Base-by-base conservation (phyloP, 2,329 filamentous ascomycete species). In the Drechslerella dactyloides region DNA sequence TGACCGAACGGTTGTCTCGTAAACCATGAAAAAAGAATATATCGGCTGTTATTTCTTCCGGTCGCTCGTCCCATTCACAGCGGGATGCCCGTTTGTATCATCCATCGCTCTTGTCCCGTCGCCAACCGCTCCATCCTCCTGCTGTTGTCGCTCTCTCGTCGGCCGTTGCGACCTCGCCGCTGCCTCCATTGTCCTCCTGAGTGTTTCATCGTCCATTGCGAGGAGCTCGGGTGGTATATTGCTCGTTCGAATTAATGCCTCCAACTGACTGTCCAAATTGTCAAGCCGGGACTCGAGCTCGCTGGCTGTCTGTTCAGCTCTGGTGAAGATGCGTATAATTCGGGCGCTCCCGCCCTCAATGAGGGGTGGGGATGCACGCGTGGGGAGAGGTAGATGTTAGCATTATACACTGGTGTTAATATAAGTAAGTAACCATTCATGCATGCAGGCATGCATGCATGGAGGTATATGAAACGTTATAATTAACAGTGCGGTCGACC, bases 221-320 rank as follows among this genome's bases (percentile, higher is more conserved):
- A 70, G 59, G 5, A 70, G 21, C 48, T 70, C 66, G 30, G 59
- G 66, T 10, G 66, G 66, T 21, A 70, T 59, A 21, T 70, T 70
- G 54, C 53, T 64, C 17, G 60, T 59, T 6, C 54, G 66, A 17
- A 70, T 54, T 10, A 69, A 10, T n/a, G 57, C 57, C 55, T 69
- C 65, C 17, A 70, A 54, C 19, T 62, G 66, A 30, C 40, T 35
- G 37, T 70, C 66, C 19, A 70, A 51, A 46, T 58, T 70, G 54
- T 70, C 59, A 23, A 70, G 54, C 30, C 66, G 66, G 46, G 66
- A 52, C 27, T 70, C 66, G 37, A 70, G 66, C 55, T 70, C 58
- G 40, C 54, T 70, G 15, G 66, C 66, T 24, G 59, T 64, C 59
- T 70, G 53, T 44, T 70, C 66, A 58, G 66, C 66, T 70, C 66